Conservation (phyloP, 306 rosid species). For the Prunus mume region DNA sequence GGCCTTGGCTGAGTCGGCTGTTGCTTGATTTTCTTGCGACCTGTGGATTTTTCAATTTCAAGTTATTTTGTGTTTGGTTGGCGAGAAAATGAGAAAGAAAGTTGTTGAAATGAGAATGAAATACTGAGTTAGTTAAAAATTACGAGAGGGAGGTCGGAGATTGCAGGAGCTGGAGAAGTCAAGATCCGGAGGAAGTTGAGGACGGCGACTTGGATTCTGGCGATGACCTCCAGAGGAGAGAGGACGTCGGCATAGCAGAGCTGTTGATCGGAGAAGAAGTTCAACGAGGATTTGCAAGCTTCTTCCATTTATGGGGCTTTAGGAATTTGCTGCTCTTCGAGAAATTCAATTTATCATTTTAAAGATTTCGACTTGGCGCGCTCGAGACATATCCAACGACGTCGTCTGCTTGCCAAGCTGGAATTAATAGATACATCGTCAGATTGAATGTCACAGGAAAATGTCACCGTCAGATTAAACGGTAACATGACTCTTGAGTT, state of each 20-base stretch:
- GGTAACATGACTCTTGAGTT: no score
- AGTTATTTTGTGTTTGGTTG: slow-evolving; percentile 2
- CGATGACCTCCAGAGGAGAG: slow-evolving; percentile 56
- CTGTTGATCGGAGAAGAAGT: slow-evolving; percentile 77
- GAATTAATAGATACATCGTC: no score
- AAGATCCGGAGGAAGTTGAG: slow-evolving; percentile 77
- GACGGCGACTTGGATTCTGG: slow-evolving; percentile 83
- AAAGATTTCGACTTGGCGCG: neutral
- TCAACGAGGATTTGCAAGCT: slow-evolving; percentile 39
- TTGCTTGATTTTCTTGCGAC: slow-evolving; percentile 64
- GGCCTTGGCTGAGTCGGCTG: slow-evolving; percentile 51
- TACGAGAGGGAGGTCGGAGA: slow-evolving; percentile 80
- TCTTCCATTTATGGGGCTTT: slow-evolving; percentile 41
- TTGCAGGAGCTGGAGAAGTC: slow-evolving; percentile 65
- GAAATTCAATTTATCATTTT: neutral
- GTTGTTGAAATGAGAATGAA: neutral
- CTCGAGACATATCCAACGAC: neutral
- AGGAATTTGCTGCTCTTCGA: slow-evolving; percentile 22
- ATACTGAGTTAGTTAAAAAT: neutral
- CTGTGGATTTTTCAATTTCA: slow-evolving; percentile 31
- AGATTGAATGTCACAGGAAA: no score
- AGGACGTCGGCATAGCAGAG: slow-evolving; percentile 75
- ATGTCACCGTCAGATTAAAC: no score
- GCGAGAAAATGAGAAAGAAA: slow-evolving; percentile 10
- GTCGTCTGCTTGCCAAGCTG: no score